These are phyloP conservation scores for Melaleuca alternifolia DNA, from an alignment of 345 rosid species.

Conservation along the genomic window DNA sequence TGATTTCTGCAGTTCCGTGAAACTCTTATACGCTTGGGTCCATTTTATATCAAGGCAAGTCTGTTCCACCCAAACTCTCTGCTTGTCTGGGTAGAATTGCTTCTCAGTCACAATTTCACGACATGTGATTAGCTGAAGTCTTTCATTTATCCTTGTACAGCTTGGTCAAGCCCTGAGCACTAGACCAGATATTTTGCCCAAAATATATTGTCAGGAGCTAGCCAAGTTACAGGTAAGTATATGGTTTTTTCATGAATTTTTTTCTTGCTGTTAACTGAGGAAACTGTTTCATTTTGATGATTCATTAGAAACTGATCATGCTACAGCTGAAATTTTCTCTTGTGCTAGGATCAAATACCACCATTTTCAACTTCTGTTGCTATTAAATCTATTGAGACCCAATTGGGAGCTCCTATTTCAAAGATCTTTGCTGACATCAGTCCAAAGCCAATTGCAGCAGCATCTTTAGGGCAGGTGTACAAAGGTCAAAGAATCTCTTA, in stretches of 20 bases:
- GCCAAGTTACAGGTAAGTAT: conserved; percentile 69
- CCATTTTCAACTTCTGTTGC: conserved; percentile 78
- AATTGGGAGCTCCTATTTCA: conserved; percentile 62
- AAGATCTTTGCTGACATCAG: conserved; percentile 79
- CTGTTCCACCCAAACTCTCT: not conserved
- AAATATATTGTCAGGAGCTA: conserved; percentile 86
- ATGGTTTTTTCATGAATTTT: not conserved
- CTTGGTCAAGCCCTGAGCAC: conserved; percentile 98
- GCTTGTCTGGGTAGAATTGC: not conserved
- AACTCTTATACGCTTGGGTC: conserved; percentile 79
- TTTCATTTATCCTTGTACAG: conserved; percentile 24
- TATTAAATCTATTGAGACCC: conserved; percentile 68
- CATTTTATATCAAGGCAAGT: conserved; percentile 89
- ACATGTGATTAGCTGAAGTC: not conserved
- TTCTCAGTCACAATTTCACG: not conserved
- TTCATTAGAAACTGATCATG: not conserved
- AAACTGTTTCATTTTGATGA: not conserved
- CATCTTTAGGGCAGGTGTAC: conserved; percentile 96
- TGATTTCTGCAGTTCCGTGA: conserved; percentile 64
- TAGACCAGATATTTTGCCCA: conserved; percentile 82
- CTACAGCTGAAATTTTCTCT: conserved; percentile 2
- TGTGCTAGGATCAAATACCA: conserved; percentile 81
- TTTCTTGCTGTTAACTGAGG: not conserved
- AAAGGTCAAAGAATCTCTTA: conserved; percentile 49
- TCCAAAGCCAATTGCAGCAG: conserved; percentile 85